These are phyloP conservation scores for Serendipita sp. DNA, from an alignment of 768 basidiomycete species.

Conservation along the genomic window DNA sequence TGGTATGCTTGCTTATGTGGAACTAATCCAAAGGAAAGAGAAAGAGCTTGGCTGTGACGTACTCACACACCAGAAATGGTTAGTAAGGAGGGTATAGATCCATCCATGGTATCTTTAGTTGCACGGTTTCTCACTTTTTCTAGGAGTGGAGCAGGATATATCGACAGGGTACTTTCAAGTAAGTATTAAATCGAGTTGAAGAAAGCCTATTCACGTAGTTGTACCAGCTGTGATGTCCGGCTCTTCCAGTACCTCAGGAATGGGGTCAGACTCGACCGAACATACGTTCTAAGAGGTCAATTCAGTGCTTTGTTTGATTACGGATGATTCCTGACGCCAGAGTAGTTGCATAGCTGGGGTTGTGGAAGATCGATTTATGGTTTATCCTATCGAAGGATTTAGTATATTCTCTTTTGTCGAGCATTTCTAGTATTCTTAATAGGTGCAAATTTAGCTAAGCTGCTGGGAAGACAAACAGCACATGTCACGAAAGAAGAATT, in stretches of 20 bases:
- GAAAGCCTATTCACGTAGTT: neutral
- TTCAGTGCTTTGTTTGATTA: neutral
- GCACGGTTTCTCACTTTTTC: neutral
- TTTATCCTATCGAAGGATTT: no score
- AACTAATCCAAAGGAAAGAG: constrained; percentile 75
- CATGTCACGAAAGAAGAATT: no score
- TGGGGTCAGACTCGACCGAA: constrained; percentile 82
- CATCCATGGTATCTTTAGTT: no score
- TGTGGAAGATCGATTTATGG: no score
- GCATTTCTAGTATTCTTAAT: no score
- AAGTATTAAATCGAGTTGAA: constrained; percentile 4
- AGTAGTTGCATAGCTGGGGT: no score
- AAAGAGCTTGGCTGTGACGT: constrained; percentile 73
- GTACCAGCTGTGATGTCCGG: constrained; percentile 52
- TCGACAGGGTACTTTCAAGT: constrained; percentile 67
- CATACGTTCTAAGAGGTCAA: constrained; percentile 43
- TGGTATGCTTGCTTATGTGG: constrained; percentile 85
- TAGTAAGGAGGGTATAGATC: constrained; percentile 12
- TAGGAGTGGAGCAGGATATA: constrained; percentile 84
- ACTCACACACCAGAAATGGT: constrained; percentile 90
- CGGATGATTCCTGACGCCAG: no score
- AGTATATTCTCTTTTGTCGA: no score
- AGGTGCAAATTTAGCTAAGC: no score
- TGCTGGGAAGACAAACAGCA: no score
- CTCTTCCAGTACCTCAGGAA: constrained; percentile 69